Base-by-base conservation (phyloP, 192 early-diverging fungal genomes). In the Gorgonomyces haynaldii region DNA sequence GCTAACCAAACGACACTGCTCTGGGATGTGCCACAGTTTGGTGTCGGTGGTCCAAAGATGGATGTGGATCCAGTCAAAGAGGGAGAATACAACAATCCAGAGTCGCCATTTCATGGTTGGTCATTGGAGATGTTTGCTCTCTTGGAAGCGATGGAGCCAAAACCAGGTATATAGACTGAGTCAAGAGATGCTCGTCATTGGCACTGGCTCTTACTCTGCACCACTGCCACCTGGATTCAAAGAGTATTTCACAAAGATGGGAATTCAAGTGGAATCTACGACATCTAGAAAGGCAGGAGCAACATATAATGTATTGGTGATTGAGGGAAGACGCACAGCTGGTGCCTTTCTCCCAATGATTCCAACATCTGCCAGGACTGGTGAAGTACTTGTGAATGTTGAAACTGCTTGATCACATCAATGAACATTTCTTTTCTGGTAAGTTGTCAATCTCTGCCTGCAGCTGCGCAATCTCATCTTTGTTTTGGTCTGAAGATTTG, bases 21-120 rank as follows among this genome's bases (percentile, higher is more conserved):
- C 29, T 75, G 72, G 72, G 73, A 76, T 47, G 60, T 66, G 3
- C 61, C 65, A 7, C 73, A 76, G 52, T 76, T 37, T 50, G 66
- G 69, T 7, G 57, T 72, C 1, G 71, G 71, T 2, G 41, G 55
- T 24, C 30, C 46, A 6, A 39, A 46, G 21, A 48, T 39, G 7
- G 56, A 24, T 31, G 54, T 54, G 37, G 37, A 42, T 24, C 26
- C 37, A 2, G 28, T 37, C 2, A 34, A 30, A 19, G 19, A 39
- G 3, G 44, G 35, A 28, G 41, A n/a, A 6, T 47, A 19, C 4
- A 44, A 24, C 7, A 58, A 70, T 20, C 60, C 63, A 6, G 9
- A 24, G 7, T 66, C 62, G 8, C 54, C 61, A 2, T 76, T 72
- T 48, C 38, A 66, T 37, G 54, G 57, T 0, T 76, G 73, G 73